Conservation (phyloP, 306 rosid genomes). For the Carpinus fangiana region DNA sequence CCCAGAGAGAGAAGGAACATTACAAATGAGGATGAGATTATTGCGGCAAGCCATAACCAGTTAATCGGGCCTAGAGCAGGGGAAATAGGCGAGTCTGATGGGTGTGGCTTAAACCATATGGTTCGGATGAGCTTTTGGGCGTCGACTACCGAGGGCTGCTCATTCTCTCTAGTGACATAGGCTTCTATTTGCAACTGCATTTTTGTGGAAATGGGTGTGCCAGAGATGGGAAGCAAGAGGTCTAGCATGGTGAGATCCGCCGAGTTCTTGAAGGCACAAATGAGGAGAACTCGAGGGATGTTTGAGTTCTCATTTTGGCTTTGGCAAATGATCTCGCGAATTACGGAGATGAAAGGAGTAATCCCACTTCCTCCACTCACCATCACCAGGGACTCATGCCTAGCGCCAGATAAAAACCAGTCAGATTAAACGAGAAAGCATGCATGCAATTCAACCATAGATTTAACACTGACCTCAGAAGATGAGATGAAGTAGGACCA, state of each 20-base stretch:
- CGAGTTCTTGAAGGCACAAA: constrained; percentile 53
- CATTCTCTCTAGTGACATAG: constrained; percentile 44
- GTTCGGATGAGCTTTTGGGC: constrained; percentile 32
- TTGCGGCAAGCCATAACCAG: constrained; percentile 45
- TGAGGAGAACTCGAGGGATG: constrained; percentile 33
- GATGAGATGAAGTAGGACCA: constrained; percentile 53
- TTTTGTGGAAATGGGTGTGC: constrained; percentile 7
- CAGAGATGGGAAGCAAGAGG: constrained; percentile 44
- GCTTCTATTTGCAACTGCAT: constrained; percentile 42
- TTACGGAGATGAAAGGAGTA: constrained; percentile 63
- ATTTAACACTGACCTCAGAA: constrained; percentile 43
- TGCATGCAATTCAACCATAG: neutral
- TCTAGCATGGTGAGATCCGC: constrained; percentile 46
- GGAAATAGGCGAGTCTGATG: constrained; percentile 37
- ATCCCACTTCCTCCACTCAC: constrained; percentile 71
- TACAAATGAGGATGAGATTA: constrained; percentile 42
- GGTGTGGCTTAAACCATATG: constrained; percentile 35
- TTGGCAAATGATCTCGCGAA: constrained; percentile 56
- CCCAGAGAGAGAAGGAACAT: constrained; percentile 43
- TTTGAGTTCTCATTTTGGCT: constrained; percentile 34
- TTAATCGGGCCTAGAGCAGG: constrained; percentile 34
- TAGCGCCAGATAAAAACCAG: neutral
- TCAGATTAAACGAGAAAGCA: neutral
- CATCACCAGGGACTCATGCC: constrained; percentile 49
- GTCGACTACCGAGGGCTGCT: constrained; percentile 16